Percentiles rank a stretch among this genome's conserved stretches.
These are phyloP conservation scores for Fusarium pilosicola DNA, from an alignment of 2,329 filamentous ascomycete species.

Conservation along the genomic window DNA sequence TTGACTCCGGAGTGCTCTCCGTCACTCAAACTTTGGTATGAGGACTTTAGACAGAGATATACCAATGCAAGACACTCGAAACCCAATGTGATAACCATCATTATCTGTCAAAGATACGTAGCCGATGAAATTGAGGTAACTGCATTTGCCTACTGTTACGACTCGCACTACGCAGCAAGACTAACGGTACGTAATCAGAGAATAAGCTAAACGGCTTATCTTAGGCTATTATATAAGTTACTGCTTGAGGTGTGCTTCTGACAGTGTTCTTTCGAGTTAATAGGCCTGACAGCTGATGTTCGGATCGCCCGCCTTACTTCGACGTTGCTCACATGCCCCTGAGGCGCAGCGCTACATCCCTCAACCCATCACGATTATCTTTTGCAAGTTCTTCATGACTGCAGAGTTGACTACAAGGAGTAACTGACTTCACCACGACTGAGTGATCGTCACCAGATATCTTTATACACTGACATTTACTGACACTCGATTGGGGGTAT, in stretches of 20 bases:
- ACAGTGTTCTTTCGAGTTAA: neutral
- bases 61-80: neutral
- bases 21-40: neutral
- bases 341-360: constrained; percentile 23
- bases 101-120: neutral
- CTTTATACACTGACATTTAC: neutral
- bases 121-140: neutral
- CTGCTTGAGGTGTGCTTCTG: neutral
- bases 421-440: neutral
- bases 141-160: neutral
- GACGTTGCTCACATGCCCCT: constrained; percentile 28
- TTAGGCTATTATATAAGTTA: neutral
- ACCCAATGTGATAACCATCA: neutral
- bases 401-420: neutral
- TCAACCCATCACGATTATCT: neutral
- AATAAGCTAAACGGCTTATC: neutral
- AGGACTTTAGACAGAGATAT: neutral
- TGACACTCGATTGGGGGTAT: neutral
- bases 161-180: neutral
- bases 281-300: neutral
- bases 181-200: neutral
- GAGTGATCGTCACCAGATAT: neutral
- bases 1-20: neutral
- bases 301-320: neutral
- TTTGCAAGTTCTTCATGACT: neutral